Evolutionary conservation across 257 asterid species (phyloP), one percentile per base, ranked within the genome.

Genomic region (Fraxinus americana): DNA sequence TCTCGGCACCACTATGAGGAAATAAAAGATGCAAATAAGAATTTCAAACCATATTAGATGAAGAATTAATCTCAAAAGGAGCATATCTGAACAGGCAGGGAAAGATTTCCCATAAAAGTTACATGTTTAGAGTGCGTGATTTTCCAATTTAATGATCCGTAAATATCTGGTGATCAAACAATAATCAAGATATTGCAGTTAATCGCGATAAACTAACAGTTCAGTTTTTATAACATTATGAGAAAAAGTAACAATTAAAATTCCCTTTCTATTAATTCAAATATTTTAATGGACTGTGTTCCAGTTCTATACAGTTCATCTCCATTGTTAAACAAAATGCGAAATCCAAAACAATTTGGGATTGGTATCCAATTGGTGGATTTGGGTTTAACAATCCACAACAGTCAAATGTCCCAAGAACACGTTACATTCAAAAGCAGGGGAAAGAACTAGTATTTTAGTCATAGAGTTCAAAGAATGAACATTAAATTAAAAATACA

Each of bases 11-110:
- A 52, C 27, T 29, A 41, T 30, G 38, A 69, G 38, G 41, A 38
- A 82, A n/a, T 9, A 36, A 68, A 14, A 43, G 32, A 36, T 35
- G 19, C 30, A 27, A 48, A 59, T 16, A 13, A 59, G 67, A 59
- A 75, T 59, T 11, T n/a, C 2, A 38, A 25, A 3, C 32, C 48
- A 11, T 27, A 8, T 9, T 30, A 52, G n/a, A 63, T 19, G 29
- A 36, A 73, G 41, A 36, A 63, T 38, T 25, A 50, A 25, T 25
- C 59, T 48, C 39, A 73, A 72, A 79, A 13, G 36, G 16, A 72
- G 69, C 36, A 63, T 63, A 25, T 2, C 7, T 4, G 17, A 23
- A 23, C 19, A 27, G 13, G 35, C 11, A 65, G n/a, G 2, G 67
- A 34, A 12, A 70, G 27, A 23, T 74, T 27, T 32, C 25, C 76